These are phyloP conservation scores for Metschnikowia kunwiensis DNA, from an alignment of 805 yeast genomes.

Conservation along the genomic window DNA sequence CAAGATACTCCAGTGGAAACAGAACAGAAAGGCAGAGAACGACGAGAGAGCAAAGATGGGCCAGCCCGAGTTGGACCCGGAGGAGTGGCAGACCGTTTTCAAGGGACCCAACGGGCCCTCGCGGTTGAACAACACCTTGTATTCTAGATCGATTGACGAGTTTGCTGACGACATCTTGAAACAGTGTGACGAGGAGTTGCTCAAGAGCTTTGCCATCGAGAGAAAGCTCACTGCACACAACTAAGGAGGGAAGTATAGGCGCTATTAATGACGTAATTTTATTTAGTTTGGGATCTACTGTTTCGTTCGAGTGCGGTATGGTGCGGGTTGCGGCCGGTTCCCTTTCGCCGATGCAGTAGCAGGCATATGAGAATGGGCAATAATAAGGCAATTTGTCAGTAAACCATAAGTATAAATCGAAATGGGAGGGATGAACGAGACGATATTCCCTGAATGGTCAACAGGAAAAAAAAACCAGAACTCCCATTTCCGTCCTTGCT, in stretches of 20 bases:
- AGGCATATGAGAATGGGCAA: too few relatives aligned
- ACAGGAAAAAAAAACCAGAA: too few relatives aligned
- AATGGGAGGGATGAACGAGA: too few relatives aligned
- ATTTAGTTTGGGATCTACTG: too few relatives aligned
- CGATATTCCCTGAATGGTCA: too few relatives aligned
- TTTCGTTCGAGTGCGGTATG: too few relatives aligned
- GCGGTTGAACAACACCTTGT: constrained; percentile 66
- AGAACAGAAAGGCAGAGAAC: constrained; percentile 64
- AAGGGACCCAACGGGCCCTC: constrained; percentile 73
- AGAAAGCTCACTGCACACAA: constrained; percentile 42
- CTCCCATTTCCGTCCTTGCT: too few relatives aligned
- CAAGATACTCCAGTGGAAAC: constrained; percentile 73
- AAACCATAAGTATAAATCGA: too few relatives aligned
- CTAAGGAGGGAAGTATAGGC: constrained; percentile 12
- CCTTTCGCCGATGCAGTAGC: too few relatives aligned
- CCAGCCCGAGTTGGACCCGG: constrained; percentile 51
- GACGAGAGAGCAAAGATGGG: constrained; percentile 56
- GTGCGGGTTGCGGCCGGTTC: too few relatives aligned
- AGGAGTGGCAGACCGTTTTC: constrained; percentile 65
- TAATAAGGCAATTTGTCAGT: too few relatives aligned
- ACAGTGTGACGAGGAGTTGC: constrained; percentile 62
- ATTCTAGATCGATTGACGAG: constrained; percentile 64
- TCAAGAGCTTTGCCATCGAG: constrained; percentile 59
- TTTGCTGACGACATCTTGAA: constrained; percentile 70
- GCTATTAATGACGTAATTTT: too few relatives aligned